Evolutionary conservation across 202 grass and related monocot species (phyloP), one percentile per base, ranked within the genome.

Genomic region (Schoenoplectus triqueter): DNA sequence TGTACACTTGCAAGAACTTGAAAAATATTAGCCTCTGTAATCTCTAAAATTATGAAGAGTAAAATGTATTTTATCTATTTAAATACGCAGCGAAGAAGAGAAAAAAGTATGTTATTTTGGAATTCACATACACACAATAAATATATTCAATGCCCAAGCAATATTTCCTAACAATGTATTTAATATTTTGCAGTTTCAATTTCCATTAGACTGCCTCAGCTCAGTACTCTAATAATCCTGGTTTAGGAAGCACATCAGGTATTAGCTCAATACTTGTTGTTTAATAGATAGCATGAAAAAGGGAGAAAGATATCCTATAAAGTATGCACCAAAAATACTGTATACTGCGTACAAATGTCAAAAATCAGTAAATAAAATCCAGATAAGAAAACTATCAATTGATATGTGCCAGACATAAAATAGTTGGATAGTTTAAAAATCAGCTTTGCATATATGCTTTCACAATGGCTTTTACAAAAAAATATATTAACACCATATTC

Each of bases 311-410:
- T 4, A 11, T 22, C 70, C 70, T 52, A 22, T 17, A n/a, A 56
- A 77, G 50, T 31, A 56, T 57, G 21, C 19, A 77, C 56, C 51
- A 4, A 10, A 31, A 31, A 51, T 41, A 59, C 51, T 10, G 2
- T 31, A 31, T 42, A 31, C 31, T 31, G 31, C 31, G 10, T 13
- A 6, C 54, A 78, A 60, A 78, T 60, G 54, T 31, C 10, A 56
- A 42, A 42, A 60, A 78, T 2, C 11, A 31, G 20, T 20, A 56
- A 56, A 56, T 14, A 76, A 4, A 39, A 76, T 76, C 51, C n/a
- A 73, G 70, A 73, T 73, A 73, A 73, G 4, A 75, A 75, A 75
- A 76, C 56, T 76, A 48, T 2, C 19, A 55, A 76, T 14, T 20
- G 4, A 31, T 56, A 52, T 19, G 14, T 55, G 9, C 11, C 50